phyloP scores from a whole-genome alignment of 2,329 filamentous ascomycete genomes.

The Ophiocordyceps sinensis region DNA sequence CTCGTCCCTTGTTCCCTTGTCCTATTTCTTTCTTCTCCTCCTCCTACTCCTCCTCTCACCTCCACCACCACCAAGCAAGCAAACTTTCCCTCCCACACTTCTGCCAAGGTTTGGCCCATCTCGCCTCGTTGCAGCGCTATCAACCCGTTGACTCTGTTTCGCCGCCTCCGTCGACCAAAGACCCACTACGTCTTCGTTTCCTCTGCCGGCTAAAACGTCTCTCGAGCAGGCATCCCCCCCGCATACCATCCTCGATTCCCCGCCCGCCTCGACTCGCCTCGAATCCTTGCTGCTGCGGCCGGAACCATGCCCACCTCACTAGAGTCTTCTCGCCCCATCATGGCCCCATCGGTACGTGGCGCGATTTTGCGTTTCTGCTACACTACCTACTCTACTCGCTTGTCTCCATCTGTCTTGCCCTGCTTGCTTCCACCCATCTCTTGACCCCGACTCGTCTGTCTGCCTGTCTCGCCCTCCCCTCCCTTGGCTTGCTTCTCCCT shows the following conservation, averaged over 20 bases:
- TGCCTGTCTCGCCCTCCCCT: constrained; percentile 3
- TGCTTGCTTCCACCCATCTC: constrained; percentile 1
- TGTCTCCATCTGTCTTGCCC: constrained; percentile 2
- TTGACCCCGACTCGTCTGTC: background rate
- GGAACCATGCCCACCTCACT: constrained; percentile 40
- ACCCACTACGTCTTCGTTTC: no score
- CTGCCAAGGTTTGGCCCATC: no score
- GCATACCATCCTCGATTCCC: background rate
- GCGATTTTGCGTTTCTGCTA: constrained; percentile 4
- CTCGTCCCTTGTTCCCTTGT: background rate
- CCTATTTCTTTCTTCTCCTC: background rate
- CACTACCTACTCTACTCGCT: no score
- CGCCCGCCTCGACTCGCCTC: background rate
- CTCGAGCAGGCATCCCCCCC: no score
- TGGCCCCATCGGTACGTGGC: constrained; percentile 44
- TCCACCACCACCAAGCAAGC: background rate
- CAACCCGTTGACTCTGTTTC: no score
- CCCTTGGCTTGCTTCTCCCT: constrained; percentile 1
- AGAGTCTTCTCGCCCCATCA: constrained; percentile 46
- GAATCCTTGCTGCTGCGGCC: constrained; percentile 1
- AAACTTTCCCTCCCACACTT: no score
- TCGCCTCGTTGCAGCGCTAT: no score
- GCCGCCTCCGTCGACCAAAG: no score
- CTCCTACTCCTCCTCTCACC: background rate
- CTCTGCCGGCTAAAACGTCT: no score